phyloP scores from a whole-genome alignment of 768 basidiomycete species.

The Mycena amicta region DNA sequence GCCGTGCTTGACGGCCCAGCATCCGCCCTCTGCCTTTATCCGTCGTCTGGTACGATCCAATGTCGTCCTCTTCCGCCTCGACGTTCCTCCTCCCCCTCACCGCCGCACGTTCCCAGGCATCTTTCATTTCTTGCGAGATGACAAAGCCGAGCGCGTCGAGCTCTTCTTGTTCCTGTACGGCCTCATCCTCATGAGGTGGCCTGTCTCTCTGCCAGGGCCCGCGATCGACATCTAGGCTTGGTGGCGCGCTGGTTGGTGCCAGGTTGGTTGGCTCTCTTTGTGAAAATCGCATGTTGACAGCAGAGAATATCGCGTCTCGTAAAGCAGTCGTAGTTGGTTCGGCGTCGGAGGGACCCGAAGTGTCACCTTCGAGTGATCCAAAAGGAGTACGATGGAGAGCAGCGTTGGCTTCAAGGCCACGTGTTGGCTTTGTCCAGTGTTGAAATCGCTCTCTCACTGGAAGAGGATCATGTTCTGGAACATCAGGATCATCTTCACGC shows the following conservation, averaged over 20 bases:
- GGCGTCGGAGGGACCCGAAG: too few relatives aligned
- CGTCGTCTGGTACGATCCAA: neutral
- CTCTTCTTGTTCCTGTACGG: neutral
- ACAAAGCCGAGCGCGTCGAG: neutral
- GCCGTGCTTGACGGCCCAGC: neutral
- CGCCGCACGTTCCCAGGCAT: neutral
- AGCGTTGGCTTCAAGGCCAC: too few relatives aligned
- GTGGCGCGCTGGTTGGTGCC: neutral
- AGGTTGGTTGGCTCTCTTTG: neutral
- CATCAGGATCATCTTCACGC: neutral
- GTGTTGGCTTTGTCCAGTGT: neutral
- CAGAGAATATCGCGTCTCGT: neutral
- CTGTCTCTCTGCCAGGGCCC: too few relatives aligned
- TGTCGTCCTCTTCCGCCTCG: neutral
- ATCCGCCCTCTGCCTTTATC: neutral
- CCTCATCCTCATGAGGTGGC: neutral
- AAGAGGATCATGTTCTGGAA: neutral
- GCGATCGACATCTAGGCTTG: neutral
- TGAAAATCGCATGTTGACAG: neutral
- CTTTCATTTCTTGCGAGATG: neutral
- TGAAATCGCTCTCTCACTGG: neutral
- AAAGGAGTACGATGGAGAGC: too few relatives aligned
- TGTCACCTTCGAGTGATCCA: too few relatives aligned
- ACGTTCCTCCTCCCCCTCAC: neutral
- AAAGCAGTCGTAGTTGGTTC: too few relatives aligned